Conservation (phyloP, 805 yeast genomes). For the Kockiozyma suomiensis region DNA sequence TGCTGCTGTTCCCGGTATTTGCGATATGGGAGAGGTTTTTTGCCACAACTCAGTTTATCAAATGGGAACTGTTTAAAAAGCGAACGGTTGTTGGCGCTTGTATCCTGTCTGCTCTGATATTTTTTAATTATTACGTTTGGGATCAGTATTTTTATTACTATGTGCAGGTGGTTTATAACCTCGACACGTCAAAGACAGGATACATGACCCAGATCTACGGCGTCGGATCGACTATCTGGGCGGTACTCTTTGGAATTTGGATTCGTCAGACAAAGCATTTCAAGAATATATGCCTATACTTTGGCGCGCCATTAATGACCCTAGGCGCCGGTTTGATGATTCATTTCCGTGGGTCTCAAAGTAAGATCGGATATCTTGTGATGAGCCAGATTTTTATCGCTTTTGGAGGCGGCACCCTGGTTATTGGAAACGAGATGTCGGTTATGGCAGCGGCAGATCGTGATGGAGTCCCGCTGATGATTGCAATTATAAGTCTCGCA, state of each 20-base stretch:
- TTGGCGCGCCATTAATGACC: neutral
- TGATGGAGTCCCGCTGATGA: constrained; percentile 58
- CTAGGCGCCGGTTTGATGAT: neutral
- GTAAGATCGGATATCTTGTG: constrained; percentile 55
- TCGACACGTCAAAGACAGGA: neutral
- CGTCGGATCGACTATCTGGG: constrained; percentile 46
- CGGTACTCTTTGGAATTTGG: neutral
- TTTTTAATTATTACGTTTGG: constrained; percentile 44
- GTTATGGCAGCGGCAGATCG: constrained; percentile 57
- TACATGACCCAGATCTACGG: neutral
- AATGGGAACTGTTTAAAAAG: constrained; percentile 56
- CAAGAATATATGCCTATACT: neutral
- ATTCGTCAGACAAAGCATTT: neutral
- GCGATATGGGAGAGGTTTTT: constrained; percentile 55
- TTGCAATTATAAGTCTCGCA: constrained; percentile 53
- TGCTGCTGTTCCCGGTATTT: constrained; percentile 52
- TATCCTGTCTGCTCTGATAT: constrained; percentile 51
- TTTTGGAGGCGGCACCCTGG: constrained; percentile 65
- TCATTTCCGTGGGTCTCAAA: constrained; percentile 42
- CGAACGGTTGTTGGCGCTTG: constrained; percentile 67
- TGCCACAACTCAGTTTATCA: constrained; percentile 61
- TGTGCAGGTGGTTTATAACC: neutral
- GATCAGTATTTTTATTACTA: neutral
- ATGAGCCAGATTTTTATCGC: constrained; percentile 64
- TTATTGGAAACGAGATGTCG: constrained; percentile 57